These are phyloP conservation scores for Furcasterigmium sp. DNA, from an alignment of 2,329 filamentous ascomycete genomes.

Conservation along the genomic window DNA sequence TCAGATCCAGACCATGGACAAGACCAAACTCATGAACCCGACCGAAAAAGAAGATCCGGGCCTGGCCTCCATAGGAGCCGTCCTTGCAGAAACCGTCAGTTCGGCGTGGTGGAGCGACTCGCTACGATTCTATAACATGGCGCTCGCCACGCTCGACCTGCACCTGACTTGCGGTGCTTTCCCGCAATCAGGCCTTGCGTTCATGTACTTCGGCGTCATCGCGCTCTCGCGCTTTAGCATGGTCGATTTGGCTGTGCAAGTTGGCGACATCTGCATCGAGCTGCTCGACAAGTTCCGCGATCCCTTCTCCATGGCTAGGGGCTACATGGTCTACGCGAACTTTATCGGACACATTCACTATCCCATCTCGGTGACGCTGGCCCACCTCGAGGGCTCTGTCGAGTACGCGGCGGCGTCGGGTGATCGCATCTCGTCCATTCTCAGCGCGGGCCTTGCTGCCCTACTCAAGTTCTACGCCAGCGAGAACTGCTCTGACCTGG, in stretches of 20 bases:
- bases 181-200: constrained; percentile 64
- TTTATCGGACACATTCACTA: constrained; percentile 67
- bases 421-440: constrained; percentile 65
- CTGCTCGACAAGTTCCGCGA: constrained; percentile 60
- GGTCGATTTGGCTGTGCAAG: constrained; percentile 60
- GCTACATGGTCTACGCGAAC: constrained; percentile 62
- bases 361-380: constrained; percentile 52
- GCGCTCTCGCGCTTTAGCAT: constrained; percentile 66
- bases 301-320: constrained; percentile 60
- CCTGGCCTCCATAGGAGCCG: constrained; percentile 60
- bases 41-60: constrained; percentile 41
- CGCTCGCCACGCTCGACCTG: constrained; percentile 60
- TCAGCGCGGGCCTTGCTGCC: constrained; percentile 64
- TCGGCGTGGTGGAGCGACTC: constrained; percentile 70
- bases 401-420: constrained; percentile 63
- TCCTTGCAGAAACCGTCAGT: constrained; percentile 64
- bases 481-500: constrained; percentile 64
- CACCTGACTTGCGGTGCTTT: constrained; percentile 61
- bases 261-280: constrained; percentile 58
- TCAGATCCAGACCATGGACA: constrained; percentile 54
- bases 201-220: constrained; percentile 64
- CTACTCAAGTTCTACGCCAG: constrained; percentile 65
- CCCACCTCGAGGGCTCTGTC: constrained; percentile 58
- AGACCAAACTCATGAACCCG: constrained; percentile 37
- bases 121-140: constrained; percentile 67